phyloP scores from a whole-genome alignment of 1,284 basidiomycete species.

The Coniferiporia weirii region DNA sequence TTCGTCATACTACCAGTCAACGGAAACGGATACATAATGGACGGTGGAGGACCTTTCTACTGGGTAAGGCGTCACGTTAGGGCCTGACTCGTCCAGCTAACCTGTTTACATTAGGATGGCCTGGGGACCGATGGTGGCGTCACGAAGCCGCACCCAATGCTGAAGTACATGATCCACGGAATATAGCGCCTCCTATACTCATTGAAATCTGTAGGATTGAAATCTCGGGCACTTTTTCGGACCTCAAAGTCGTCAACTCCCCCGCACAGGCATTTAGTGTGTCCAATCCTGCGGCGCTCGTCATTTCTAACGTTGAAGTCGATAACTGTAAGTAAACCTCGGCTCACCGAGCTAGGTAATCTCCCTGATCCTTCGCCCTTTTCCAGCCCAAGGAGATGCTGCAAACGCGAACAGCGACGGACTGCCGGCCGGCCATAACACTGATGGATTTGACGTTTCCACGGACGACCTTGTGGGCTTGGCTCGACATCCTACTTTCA shows the following conservation, averaged over 20 bases:
- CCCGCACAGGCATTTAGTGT: slow-evolving; percentile 32
- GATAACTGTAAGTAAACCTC: slow-evolving; percentile 31
- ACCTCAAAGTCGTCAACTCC: slow-evolving; percentile 36
- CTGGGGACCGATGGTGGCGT: slow-evolving; percentile 33
- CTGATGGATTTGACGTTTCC: slow-evolving; percentile 37
- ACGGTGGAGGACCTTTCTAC: slow-evolving; percentile 36
- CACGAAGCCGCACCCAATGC: slow-evolving; percentile 35
- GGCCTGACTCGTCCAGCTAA: background rate
- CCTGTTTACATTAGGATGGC: slow-evolving; percentile 28
- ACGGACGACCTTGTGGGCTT: slow-evolving; percentile 34
- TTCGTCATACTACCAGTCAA: slow-evolving; percentile 27
- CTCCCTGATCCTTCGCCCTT: background rate
- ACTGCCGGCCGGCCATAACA: slow-evolving; percentile 31
- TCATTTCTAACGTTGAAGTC: slow-evolving; percentile 30
- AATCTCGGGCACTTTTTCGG: slow-evolving; percentile 45
- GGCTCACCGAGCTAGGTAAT: background rate
- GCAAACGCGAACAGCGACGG: slow-evolving; percentile 43
- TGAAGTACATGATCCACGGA: slow-evolving; percentile 25
- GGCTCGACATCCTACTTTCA: slow-evolving; percentile 2
- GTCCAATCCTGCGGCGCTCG: slow-evolving; percentile 29
- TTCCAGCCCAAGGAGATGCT: slow-evolving; percentile 31
- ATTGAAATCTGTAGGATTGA: slow-evolving; percentile 39
- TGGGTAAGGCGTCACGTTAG: slow-evolving; percentile 26
- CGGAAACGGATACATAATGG: slow-evolving; percentile 37
- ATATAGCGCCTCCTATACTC: background rate